Evolutionary conservation across 192 early-diverging fungal genomes (phyloP).

Genomic region (Backusella australiensis): DNA sequence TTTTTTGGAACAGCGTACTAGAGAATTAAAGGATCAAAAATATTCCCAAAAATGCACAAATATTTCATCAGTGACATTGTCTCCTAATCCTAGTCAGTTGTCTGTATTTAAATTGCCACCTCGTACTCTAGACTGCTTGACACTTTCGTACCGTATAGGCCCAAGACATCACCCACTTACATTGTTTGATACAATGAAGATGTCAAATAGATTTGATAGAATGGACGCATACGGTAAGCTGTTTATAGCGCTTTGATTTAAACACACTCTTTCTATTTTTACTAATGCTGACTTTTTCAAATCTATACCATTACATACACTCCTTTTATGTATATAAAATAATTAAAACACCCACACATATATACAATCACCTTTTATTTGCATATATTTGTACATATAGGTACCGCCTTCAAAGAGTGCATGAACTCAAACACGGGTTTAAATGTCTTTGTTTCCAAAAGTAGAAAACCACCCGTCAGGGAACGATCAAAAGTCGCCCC

Average conservation of each 20-base stretch:
- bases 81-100: neutral
- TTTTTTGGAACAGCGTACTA: conserved; percentile 30
- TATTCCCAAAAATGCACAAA: neutral
- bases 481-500: conserved; percentile 14
- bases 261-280: conserved; percentile 3
- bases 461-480: conserved; percentile 16
- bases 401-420: conserved; percentile 33
- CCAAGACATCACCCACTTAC: conserved; percentile 28
- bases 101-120: conserved; percentile 14
- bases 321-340: neutral
- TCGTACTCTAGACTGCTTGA: conserved; percentile 22
- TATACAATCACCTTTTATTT: neutral
- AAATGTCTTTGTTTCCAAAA: conserved; percentile 8
- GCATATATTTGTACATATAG: conserved; percentile 6
- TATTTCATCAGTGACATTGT: neutral
- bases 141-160: conserved; percentile 32
- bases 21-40: conserved; percentile 20
- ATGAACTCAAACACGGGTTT: conserved; percentile 31
- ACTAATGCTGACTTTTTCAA: neutral
- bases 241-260: neutral
- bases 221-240: conserved; percentile 29
- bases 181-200: conserved; percentile 38
- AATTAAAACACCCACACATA: neutral
- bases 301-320: neutral
- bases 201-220: conserved; percentile 16